These are phyloP conservation scores for Pythium rishiriense DNA, from an alignment of 352 stramenopile species.

Conservation along the genomic window DNA sequence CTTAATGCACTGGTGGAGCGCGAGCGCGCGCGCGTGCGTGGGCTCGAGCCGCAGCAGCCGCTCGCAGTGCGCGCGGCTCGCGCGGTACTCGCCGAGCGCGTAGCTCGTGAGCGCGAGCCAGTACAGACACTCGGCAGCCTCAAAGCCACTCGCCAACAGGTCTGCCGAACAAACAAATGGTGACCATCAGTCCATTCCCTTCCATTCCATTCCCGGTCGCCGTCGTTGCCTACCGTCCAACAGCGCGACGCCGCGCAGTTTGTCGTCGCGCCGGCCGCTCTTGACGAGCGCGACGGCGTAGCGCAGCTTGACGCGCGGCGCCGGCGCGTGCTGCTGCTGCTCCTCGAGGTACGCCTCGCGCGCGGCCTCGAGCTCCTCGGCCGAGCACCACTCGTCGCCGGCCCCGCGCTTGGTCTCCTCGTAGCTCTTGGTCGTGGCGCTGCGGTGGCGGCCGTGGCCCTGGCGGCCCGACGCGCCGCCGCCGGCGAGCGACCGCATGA, in stretches of 20 bases:
- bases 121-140: constrained; percentile 71
- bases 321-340: constrained; percentile 74
- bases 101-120: constrained; percentile 77
- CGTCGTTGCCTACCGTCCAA: constrained; percentile 48
- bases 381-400: constrained; percentile 64
- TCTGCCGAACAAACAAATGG: constrained; percentile 32
- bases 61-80: constrained; percentile 72
- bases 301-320: constrained; percentile 65
- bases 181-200: neutral
- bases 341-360: constrained; percentile 77
- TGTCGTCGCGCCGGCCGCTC: constrained; percentile 80
- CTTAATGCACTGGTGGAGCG: constrained; percentile 77
- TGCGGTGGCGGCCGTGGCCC: no score
- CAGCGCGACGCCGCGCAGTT: constrained; percentile 66
- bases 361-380: constrained; percentile 65
- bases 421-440: constrained; percentile 20
- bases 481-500: constrained; percentile 17
- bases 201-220: no score
- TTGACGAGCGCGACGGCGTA: constrained; percentile 76
- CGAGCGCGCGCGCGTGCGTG: constrained; percentile 65
- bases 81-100: constrained; percentile 64
- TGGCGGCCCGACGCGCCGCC: neutral
- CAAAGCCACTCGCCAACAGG: constrained; percentile 52
- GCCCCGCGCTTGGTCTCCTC: constrained; percentile 18
- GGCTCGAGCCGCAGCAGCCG: constrained; percentile 74